Conservation (phyloP, 176 grass and related monocot species). For the Oryza glaberrima region DNA sequence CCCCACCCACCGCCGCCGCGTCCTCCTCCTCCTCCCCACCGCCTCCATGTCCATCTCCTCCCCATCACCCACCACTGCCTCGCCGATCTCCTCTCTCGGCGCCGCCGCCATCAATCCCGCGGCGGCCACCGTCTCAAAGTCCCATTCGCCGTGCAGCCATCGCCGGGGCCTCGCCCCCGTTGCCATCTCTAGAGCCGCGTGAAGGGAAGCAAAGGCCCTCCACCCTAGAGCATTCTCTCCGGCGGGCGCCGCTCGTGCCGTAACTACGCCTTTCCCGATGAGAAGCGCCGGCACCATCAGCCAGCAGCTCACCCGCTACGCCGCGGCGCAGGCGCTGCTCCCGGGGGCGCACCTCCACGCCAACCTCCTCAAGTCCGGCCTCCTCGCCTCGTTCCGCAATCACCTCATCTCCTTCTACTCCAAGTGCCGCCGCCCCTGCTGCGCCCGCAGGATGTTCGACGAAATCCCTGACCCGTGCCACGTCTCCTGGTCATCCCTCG, state of each 20-base stretch:
- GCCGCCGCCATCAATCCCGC: too few relatives aligned
- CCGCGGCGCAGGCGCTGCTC: slow-evolving; percentile 41
- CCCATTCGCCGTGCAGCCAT: too few relatives aligned
- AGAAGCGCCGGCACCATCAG: slow-evolving; percentile 35
- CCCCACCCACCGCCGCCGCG: too few relatives aligned
- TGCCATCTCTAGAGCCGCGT: too few relatives aligned
- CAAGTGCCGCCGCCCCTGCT: slow-evolving; percentile 44
- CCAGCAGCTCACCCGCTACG: slow-evolving; percentile 38
- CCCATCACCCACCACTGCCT: too few relatives aligned
- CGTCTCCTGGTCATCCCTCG: slow-evolving; percentile 79
- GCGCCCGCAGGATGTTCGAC: slow-evolving; percentile 77
- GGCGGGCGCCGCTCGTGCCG: too few relatives aligned
- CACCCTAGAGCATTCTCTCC: too few relatives aligned
- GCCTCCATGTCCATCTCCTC: too few relatives aligned
- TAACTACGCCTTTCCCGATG: slow-evolving; percentile 30
- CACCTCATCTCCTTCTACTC: slow-evolving; percentile 72
- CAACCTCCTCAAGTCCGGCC: slow-evolving; percentile 61
- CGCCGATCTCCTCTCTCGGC: too few relatives aligned
- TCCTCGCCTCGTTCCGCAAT: slow-evolving; percentile 46
- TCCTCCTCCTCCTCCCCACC: rapidly evolving
- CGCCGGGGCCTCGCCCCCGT: too few relatives aligned
- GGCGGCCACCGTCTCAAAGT: too few relatives aligned
- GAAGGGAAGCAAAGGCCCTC: too few relatives aligned
- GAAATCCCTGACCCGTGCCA: slow-evolving; percentile 67
- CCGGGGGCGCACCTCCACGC: slow-evolving; percentile 59